Percentiles rank a stretch among this genome's conserved stretches.
Evolutionary conservation across 148 eudicot genomes (phyloP).

Genomic region (Suaeda aralocaspica): DNA sequence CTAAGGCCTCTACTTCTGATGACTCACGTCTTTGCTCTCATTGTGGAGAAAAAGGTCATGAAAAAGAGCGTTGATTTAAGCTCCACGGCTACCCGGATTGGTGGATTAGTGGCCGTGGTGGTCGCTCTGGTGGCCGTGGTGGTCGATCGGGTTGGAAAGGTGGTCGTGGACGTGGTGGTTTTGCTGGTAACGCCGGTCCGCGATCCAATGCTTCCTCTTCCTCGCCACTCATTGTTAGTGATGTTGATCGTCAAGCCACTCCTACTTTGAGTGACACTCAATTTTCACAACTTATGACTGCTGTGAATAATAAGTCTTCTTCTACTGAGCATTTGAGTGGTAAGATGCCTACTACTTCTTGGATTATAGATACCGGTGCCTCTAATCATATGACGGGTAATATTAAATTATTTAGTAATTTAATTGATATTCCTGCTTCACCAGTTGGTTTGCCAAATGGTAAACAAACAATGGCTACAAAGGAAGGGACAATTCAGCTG

Average conservation of each 20-base stretch:
- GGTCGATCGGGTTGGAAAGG: background rate
- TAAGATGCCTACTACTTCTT: background rate
- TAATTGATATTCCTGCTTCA: background rate
- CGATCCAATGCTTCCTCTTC: background rate
- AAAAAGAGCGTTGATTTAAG: background rate
- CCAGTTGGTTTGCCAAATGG: background rate
- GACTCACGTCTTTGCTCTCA: background rate
- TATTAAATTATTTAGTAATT: background rate
- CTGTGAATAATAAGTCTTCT: background rate
- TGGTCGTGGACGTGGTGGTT: background rate
- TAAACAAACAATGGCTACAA: background rate
- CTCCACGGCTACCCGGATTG: background rate
- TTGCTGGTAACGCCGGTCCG: background rate
- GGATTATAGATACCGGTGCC: background rate
- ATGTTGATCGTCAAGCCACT: background rate
- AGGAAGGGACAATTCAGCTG: background rate
- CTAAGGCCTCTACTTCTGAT: too few species aligned
- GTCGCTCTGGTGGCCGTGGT: background rate
- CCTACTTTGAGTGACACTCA: background rate
- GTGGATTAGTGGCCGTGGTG: background rate
- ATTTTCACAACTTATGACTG: background rate
- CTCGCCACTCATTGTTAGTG: background rate
- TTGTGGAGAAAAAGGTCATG: background rate
- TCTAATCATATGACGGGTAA: background rate
- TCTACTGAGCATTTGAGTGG: background rate